A percentile compares a stretch with the other conserved stretches of the same genome.
phyloP scores from a whole-genome alignment of 2,329 filamentous ascomycete genomes.

The Simplicillium aogashimaense region DNA sequence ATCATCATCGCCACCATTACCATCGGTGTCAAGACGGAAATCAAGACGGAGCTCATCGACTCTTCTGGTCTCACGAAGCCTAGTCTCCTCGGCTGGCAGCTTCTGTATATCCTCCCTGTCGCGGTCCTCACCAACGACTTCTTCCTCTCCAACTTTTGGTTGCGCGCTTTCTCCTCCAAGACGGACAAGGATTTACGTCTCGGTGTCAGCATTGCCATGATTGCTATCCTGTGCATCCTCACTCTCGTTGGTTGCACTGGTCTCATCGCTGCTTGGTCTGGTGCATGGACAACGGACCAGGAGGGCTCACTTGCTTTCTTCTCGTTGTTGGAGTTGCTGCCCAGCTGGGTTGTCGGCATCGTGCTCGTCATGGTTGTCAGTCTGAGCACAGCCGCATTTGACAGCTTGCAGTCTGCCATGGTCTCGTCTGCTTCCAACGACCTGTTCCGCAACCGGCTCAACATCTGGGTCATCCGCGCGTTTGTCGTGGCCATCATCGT shows the following conservation, averaged over 20 bases:
- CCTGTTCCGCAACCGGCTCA: constrained; percentile 71
- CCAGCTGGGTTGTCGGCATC: constrained; percentile 72
- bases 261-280: constrained; percentile 69
- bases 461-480: constrained; percentile 62
- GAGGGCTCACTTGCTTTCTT: constrained; percentile 65
- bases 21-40: constrained; percentile 65
- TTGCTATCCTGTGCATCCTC: constrained; percentile 57
- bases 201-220: constrained; percentile 58
- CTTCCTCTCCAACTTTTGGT: constrained; percentile 77
- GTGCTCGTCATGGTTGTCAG: constrained; percentile 73
- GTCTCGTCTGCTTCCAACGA: constrained; percentile 79
- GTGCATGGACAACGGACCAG: constrained; percentile 53
- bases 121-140: constrained; percentile 79
- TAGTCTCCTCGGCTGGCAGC: constrained; percentile 70
- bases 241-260: constrained; percentile 65
- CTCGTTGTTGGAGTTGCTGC: constrained; percentile 59
- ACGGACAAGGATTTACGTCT: constrained; percentile 71
- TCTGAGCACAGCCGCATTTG: constrained; percentile 69
- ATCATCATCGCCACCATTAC: constrained; percentile 69
- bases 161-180: constrained; percentile 71
- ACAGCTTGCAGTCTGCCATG: constrained; percentile 75
- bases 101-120: constrained; percentile 74
- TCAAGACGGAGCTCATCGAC: constrained; percentile 58
- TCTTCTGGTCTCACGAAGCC: constrained; percentile 59
- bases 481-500: constrained; percentile 64